Conservation (phyloP, 441 rosid species). For the Mallotus japonicus region DNA sequence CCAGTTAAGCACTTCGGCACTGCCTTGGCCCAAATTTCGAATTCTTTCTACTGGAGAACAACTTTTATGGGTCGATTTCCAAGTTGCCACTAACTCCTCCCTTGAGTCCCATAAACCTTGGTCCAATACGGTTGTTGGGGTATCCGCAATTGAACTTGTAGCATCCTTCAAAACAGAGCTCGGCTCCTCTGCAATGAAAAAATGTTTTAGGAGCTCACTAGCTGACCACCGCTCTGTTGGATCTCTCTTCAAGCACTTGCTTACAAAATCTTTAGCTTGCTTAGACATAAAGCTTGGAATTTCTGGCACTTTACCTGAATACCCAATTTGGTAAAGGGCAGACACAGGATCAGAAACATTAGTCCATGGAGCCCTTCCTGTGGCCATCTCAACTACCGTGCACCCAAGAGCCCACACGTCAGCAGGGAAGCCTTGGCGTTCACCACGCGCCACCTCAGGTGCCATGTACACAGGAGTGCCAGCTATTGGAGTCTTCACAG, state of each 20-base stretch:
- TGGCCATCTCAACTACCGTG: constrained; percentile 57
- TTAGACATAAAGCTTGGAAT: constrained; percentile 47
- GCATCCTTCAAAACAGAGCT: constrained; percentile 7
- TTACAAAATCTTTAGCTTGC: constrained; percentile 53
- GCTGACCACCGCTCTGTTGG: constrained; percentile 66
- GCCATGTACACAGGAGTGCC: constrained; percentile 82
- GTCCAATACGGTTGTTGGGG: constrained; percentile 55
- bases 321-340: constrained; percentile 57
- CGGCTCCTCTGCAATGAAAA: constrained; percentile 31
- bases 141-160: constrained; percentile 11
- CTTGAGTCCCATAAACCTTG: constrained; percentile 41
- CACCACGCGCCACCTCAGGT: constrained; percentile 85
- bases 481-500: constrained; percentile 9
- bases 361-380: constrained; percentile 56
- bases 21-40: constrained; percentile 32
- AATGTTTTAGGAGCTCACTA: constrained; percentile 47
- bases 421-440: constrained; percentile 51
- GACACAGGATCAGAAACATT: constrained; percentile 45
- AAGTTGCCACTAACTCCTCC: constrained; percentile 26
- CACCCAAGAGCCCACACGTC: constrained; percentile 88
- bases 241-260: constrained; percentile 55
- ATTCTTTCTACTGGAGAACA: constrained; percentile 45
- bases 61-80: constrained; percentile 23
- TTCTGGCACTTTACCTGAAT: constrained; percentile 49
- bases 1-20: constrained; percentile 31